Evolutionary conservation across 371 early-diverging fungal genomes (phyloP), one percentile per base, ranked within the genome.

Genomic region (Chytridium lagenaria): DNA sequence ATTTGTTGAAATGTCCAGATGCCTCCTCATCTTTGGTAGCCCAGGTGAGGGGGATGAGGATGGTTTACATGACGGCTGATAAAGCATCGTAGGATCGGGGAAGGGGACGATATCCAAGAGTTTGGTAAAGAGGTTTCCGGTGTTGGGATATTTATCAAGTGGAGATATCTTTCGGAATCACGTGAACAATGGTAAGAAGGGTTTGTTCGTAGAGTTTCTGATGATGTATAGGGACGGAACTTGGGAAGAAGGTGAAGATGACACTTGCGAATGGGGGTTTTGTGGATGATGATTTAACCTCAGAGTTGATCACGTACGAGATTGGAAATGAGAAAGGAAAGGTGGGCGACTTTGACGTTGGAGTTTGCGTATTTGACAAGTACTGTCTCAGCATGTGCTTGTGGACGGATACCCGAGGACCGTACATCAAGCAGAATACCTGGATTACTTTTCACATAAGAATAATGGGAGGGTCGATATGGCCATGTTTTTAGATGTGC

Each of bases 371-470:
- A 73, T 39, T 30, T 71, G 15, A 12, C 28, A 50, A 16, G 23
- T n/a, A 3, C 16, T 33, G 22, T 38, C 34, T 31, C 50, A 26
- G 82, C 88, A 88, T 71, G 94, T 95, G 92, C 81, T 98, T 15
- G 88, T 98, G 26, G 99, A 98, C 85, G 99, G 99, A 19, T 99
- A 95, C 79, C 99, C 99, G 49, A 88, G 99, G 51, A 97, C 92
- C 1, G 75, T 93, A 31, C 74, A 76, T 2, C 99, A 99, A 84
- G 97, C 99, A 0, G 73, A 88, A 65, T 85, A 87, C 7, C 82
- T 98, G 68, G 95, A 95, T 78, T 70, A 77, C 12, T 86, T 85
- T 72, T 83, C 96, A 1, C 72, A 81, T 23, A 74, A 77, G 38
- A 74, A 78, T 33, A 73, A 73, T 70, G 90, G 91, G 70, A 88